Evolutionary conservation across 1,284 basidiomycete species (phyloP).

Genomic region (Trichosporon sp.): DNA sequence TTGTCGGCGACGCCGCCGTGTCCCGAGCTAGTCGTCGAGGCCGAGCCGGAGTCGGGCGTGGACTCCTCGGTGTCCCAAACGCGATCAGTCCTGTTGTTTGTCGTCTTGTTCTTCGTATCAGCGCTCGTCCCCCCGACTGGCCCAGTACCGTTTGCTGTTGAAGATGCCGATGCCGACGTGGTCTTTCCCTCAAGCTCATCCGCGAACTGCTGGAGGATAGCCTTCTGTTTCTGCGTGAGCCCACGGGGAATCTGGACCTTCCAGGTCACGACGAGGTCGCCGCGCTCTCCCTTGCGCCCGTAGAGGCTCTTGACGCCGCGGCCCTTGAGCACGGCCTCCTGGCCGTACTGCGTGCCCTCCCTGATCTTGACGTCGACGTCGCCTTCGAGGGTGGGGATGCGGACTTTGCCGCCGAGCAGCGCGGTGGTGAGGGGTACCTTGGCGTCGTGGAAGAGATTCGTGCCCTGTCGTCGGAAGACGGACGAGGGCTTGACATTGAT

Average conservation of each 20-base stretch:
- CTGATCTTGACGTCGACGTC: constrained; percentile 94
- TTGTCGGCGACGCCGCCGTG: constrained; percentile 24
- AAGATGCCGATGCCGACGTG: neutral
- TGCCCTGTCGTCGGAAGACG: constrained; percentile 83
- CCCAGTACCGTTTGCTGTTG: neutral
- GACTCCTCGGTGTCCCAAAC: constrained; percentile 12
- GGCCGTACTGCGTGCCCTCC: constrained; percentile 88
- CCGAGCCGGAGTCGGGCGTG: too few species aligned
- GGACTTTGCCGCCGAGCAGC: constrained; percentile 81
- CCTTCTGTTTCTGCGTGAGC: constrained; percentile 72
- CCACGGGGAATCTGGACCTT: constrained; percentile 82
- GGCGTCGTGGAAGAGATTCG: constrained; percentile 84
- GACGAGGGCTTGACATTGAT: constrained; percentile 78
- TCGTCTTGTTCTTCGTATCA: neutral
- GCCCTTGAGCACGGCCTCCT: constrained; percentile 90
- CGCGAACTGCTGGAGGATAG: constrained; percentile 84
- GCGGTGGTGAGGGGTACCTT: constrained; percentile 89
- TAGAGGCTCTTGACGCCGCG: constrained; percentile 73
- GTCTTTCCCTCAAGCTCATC: constrained; percentile 75
- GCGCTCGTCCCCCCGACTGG: neutral
- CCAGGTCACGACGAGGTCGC: constrained; percentile 90
- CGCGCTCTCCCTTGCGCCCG: constrained; percentile 55
- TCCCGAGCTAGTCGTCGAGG: constrained; percentile 1
- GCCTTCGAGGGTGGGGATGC: constrained; percentile 91
- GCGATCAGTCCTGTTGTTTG: neutral